Base-by-base conservation (phyloP, 192 early-diverging fungal genomes). In the Umbelopsis ramanniana region DNA sequence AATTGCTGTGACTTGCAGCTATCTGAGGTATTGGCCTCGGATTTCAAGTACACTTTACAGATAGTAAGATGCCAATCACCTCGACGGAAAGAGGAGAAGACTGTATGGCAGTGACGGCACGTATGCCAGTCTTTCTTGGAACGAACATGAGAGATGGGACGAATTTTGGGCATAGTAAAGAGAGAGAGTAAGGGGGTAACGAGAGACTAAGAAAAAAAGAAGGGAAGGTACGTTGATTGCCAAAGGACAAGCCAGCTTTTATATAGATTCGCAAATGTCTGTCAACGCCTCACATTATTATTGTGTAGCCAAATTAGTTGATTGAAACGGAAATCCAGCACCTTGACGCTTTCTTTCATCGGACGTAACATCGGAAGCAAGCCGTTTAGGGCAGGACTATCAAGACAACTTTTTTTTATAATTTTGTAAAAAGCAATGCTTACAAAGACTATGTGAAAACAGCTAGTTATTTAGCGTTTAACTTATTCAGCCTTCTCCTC, bases 401-500 rank as follows among this genome's bases (percentile, higher is more conserved):
- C 57, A 63, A 63, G 35, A 63, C 26, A 63, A 63, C 57, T 63
- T 63, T 63, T 63, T 37, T 37, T 63, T 29, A 37, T 37, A n/a
- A 50, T 37, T 37, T 63, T 63, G 23, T 38, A 15, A 37, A 63
- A 63, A 63, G 57, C 57, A 37, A 63, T 63, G 57, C 29, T 63
- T 63, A 37, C 17, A 63, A 26, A 35, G 57, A 26, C 57, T 63
- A 63, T 63, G 57, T 63, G 33, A 29, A 14, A 63, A 63, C 12
- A 63, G 3, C 26, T 29, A 33, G 23, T 63, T 63, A 26, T 63
- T 29, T 63, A 37, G 24, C 33, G 33, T 63, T 63, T 52, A 14
- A 52, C 52, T 70, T 70, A 70, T 40, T 70, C 69, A 33, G 68
- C 63, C 68, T 79, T 70, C 60, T 90, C 86, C 55, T 75, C 85